Evolutionary conservation across 495 filamentous ascomycete genomes (phyloP).

Genomic region (Penicillium coffeae): DNA sequence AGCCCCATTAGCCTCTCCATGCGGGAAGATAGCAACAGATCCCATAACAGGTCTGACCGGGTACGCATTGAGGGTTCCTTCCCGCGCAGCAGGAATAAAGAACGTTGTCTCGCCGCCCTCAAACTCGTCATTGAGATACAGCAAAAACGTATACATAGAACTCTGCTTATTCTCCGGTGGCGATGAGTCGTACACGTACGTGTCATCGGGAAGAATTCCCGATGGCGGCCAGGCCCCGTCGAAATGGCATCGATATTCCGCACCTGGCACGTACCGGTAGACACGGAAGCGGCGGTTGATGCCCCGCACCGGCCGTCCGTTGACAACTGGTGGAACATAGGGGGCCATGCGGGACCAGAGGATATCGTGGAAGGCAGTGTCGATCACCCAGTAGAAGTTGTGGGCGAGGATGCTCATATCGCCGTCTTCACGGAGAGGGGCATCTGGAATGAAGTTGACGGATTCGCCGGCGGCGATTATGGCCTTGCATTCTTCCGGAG

Average conservation of each 20-base stretch:
- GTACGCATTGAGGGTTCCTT: constrained; percentile 36
- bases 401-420: constrained; percentile 39
- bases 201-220: constrained; percentile 30
- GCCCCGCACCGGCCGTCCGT: constrained; percentile 30
- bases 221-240: constrained; percentile 41
- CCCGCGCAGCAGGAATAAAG: constrained; percentile 32
- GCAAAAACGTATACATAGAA: constrained; percentile 40
- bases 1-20: constrained; percentile 37
- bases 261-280: constrained; percentile 37
- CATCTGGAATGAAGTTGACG: constrained; percentile 34
- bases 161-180: constrained; percentile 33
- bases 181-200: constrained; percentile 37
- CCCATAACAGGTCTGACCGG: constrained; percentile 40
- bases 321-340: constrained; percentile 28
- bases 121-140: constrained; percentile 40
- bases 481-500: constrained; percentile 28
- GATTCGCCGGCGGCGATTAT: constrained; percentile 40
- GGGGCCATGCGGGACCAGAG: constrained; percentile 33
- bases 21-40: constrained; percentile 37
- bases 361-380: constrained; percentile 36
- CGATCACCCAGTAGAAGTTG: constrained; percentile 42
- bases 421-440: constrained; percentile 35
- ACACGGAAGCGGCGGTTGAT: constrained; percentile 40
- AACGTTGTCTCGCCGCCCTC: constrained; percentile 41
- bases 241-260: constrained; percentile 38